Evolutionary conservation across 148 eudicot species (phyloP).

Genomic region (Rhododendron ovatum): DNA sequence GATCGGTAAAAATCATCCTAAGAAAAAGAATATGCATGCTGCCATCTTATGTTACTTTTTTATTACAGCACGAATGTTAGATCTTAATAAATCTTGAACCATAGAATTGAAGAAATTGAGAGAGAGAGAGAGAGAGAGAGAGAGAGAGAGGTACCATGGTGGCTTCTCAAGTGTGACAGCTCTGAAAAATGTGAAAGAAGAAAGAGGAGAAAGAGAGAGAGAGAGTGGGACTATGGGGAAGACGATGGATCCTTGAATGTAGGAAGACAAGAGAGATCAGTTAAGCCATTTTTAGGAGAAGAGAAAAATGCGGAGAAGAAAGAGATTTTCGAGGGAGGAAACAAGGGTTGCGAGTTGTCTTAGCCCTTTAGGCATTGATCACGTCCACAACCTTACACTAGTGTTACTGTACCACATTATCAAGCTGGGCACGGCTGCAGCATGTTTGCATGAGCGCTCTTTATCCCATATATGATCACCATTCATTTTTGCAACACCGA

Average conservation of each 20-base stretch:
- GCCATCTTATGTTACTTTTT: neutral
- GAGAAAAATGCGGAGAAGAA: conserved; percentile 39
- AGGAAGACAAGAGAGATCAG: conserved; percentile 25
- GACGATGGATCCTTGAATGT: conserved; percentile 33
- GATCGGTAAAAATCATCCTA: neutral
- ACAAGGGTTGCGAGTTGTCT: conserved; percentile 13
- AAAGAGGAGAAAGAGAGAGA: conserved; percentile 8
- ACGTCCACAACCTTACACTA: conserved; percentile 19
- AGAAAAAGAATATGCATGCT: neutral
- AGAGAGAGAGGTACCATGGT: conserved; percentile 21
- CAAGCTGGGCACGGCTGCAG: neutral
- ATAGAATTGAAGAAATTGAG: neutral
- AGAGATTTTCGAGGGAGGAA: conserved; percentile 7
- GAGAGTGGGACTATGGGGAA: neutral
- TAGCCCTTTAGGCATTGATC: conserved; percentile 8
- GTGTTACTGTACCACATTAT: neutral
- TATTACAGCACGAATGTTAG: neutral
- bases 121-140: too few species aligned
- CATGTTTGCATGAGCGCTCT: neutral
- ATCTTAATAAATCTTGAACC: neutral
- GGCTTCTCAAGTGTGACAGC: neutral
- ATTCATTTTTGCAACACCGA: too few species aligned
- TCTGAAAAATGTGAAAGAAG: conserved; percentile 8
- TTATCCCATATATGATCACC: too few species aligned
- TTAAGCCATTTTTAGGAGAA: conserved; percentile 16